phyloP scores from a whole-genome alignment of 495 filamentous ascomycete genomes.

The Acidomyces sp. region DNA sequence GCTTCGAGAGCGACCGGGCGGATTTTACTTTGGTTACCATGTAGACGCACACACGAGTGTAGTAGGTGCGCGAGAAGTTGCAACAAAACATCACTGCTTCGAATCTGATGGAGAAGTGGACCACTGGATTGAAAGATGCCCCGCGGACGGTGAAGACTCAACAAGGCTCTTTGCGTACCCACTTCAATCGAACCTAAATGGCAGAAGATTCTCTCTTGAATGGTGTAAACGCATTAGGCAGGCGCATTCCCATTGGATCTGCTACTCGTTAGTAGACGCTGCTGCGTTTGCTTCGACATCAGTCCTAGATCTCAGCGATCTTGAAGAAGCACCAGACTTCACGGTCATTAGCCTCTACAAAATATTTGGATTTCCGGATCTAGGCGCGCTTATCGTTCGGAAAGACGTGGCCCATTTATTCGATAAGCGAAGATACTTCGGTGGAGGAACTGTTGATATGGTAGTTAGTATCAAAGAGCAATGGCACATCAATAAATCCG shows the following conservation, averaged over 20 bases:
- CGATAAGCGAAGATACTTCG: constrained; percentile 62
- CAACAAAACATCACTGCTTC: constrained; percentile 53
- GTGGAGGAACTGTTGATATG: constrained; percentile 91
- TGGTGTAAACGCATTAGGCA: constrained; percentile 52
- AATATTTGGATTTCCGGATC: constrained; percentile 89
- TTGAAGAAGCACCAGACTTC: constrained; percentile 61
- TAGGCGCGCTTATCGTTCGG: constrained; percentile 75
- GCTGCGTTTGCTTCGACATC: constrained; percentile 69
- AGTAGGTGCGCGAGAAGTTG: constrained; percentile 67
- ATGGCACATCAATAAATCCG: constrained; percentile 62
- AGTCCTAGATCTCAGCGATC: constrained; percentile 55
- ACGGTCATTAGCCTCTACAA: constrained; percentile 88
- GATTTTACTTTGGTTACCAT: constrained; percentile 78
- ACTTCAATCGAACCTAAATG: constrained; percentile 88
- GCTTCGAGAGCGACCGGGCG: constrained; percentile 42
- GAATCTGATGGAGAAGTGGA: constrained; percentile 50
- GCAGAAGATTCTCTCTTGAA: constrained; percentile 54
- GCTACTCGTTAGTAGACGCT: constrained; percentile 80
- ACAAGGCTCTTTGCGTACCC: constrained; percentile 65
- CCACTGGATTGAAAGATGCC: too few species aligned
- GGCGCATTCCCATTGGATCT: constrained; percentile 12
- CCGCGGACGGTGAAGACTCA: too few species aligned
- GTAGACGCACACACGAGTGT: constrained; percentile 77
- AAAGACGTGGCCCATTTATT: constrained; percentile 50
- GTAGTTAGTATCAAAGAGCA: constrained; percentile 45